phyloP scores from a whole-genome alignment of 495 filamentous ascomycete species.

The Podospora pseudocomata region DNA sequence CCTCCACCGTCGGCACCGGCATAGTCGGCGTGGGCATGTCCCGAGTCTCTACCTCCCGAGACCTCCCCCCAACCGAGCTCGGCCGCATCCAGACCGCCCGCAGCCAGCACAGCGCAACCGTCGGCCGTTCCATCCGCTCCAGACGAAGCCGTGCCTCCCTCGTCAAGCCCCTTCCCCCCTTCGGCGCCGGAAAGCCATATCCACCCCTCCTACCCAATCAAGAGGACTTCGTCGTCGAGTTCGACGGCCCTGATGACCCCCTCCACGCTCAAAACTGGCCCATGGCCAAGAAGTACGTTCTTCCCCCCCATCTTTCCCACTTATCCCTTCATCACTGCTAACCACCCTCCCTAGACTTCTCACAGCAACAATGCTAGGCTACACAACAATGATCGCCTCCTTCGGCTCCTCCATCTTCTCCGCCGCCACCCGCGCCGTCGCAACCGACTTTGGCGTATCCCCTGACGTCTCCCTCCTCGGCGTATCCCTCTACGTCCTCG shows the following conservation, averaged over 20 bases:
- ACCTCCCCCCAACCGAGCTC: slow-evolving; percentile 70
- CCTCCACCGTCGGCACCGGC: background rate
- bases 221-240: slow-evolving; percentile 87
- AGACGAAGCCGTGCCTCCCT: slow-evolving; percentile 44
- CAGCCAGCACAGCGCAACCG: slow-evolving; percentile 72
- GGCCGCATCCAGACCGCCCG: slow-evolving; percentile 71
- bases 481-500: slow-evolving; percentile 66
- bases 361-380: slow-evolving; percentile 71
- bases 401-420: slow-evolving; percentile 72
- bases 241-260: slow-evolving; percentile 74
- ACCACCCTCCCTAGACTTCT: slow-evolving; percentile 45
- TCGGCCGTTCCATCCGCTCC: slow-evolving; percentile 55
- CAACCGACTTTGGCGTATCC: slow-evolving; percentile 51
- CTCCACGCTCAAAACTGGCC: slow-evolving; percentile 84
- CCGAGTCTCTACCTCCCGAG: slow-evolving; percentile 59
- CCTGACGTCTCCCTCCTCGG: slow-evolving; percentile 61
- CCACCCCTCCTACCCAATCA: slow-evolving; percentile 66
- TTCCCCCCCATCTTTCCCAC: slow-evolving; percentile 9
- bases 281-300: slow-evolving; percentile 64
- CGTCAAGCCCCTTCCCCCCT: slow-evolving; percentile 54
- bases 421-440: slow-evolving; percentile 54
- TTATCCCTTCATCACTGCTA: slow-evolving; percentile 11
- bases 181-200: slow-evolving; percentile 74
- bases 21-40: slow-evolving; percentile 41
- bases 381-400: slow-evolving; percentile 69